These are phyloP conservation scores for Eustoma russellianum DNA, from an alignment of 257 asterid species.

Conservation along the genomic window DNA sequence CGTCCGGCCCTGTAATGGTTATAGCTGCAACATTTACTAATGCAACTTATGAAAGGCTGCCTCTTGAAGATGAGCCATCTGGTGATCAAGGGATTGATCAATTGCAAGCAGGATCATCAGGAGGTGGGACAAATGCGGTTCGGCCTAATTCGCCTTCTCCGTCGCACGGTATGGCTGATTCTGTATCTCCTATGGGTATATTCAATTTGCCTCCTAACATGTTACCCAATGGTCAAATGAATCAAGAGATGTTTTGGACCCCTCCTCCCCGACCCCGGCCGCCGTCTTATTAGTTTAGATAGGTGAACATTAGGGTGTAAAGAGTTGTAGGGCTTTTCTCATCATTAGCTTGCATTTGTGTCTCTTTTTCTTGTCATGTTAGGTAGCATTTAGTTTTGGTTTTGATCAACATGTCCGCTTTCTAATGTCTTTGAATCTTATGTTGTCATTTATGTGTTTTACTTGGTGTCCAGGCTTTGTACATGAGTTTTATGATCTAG, in stretches of 20 bases:
- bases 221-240: slow-evolving; percentile 48
- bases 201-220: slow-evolving; percentile 38
- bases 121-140: not conserved
- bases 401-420: no score
- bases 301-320: no score
- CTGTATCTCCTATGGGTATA: slow-evolving; percentile 22
- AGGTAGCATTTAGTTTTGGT: no score
- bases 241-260: slow-evolving; percentile 52
- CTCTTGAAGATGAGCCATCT: slow-evolving; percentile 39
- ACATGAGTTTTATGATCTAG: no score
- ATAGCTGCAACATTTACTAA: slow-evolving; percentile 65
- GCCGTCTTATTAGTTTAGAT: no score
- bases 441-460: no score
- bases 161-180: slow-evolving; percentile 22
- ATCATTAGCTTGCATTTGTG: no score
- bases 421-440: no score
- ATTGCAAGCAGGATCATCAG: slow-evolving; percentile 9
- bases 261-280: slow-evolving; percentile 51
- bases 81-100: slow-evolving; percentile 20
- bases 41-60: slow-evolving; percentile 65
- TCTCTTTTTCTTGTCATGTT: no score
- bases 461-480: no score
- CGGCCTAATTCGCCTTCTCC: slow-evolving; percentile 1
- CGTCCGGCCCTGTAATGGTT: slow-evolving; percentile 81
- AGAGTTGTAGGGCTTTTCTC: no score